These are phyloP conservation scores for Brettanomyces sp. DNA, from an alignment of 805 yeast genomes.

Conservation along the genomic window DNA sequence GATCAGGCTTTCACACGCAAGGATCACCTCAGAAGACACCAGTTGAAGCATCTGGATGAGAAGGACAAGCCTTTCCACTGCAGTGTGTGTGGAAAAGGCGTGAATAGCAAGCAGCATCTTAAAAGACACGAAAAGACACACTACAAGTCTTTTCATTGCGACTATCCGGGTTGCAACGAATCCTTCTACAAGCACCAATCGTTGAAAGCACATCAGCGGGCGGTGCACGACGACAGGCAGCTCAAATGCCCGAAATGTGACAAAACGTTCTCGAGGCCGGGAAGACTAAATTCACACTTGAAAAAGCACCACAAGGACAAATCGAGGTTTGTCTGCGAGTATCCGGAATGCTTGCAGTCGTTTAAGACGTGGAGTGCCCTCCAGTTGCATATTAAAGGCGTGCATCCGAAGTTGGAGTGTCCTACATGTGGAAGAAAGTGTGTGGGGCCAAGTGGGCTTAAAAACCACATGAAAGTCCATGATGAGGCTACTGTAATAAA, in stretches of 20 bases:
- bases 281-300: slow-evolving; percentile 57
- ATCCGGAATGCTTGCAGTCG: slow-evolving; percentile 46
- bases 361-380: slow-evolving; percentile 69
- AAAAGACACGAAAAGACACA: slow-evolving; percentile 80
- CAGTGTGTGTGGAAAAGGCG: slow-evolving; percentile 70
- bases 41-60: slow-evolving; percentile 45
- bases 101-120: slow-evolving; percentile 71
- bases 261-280: slow-evolving; percentile 54
- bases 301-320: slow-evolving; percentile 49
- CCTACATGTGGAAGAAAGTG: slow-evolving; percentile 58
- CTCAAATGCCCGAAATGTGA: slow-evolving; percentile 57
- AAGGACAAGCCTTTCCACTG: slow-evolving; percentile 66
- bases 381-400: slow-evolving; percentile 59
- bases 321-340: slow-evolving; percentile 48
- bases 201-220: slow-evolving; percentile 58
- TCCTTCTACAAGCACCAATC: slow-evolving; percentile 70
- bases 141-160: slow-evolving; percentile 53
- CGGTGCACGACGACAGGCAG: slow-evolving; percentile 44
- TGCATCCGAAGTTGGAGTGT: slow-evolving; percentile 66
- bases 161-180: slow-evolving; percentile 52
- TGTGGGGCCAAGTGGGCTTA: slow-evolving; percentile 61
- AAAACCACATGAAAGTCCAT: slow-evolving; percentile 68
- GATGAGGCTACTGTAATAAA: slow-evolving; percentile 41
- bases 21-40: slow-evolving; percentile 74
- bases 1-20: slow-evolving; percentile 58